Base-by-base conservation (phyloP, 2,329 filamentous ascomycete species). In the Cryoendolithus antarcticus region DNA sequence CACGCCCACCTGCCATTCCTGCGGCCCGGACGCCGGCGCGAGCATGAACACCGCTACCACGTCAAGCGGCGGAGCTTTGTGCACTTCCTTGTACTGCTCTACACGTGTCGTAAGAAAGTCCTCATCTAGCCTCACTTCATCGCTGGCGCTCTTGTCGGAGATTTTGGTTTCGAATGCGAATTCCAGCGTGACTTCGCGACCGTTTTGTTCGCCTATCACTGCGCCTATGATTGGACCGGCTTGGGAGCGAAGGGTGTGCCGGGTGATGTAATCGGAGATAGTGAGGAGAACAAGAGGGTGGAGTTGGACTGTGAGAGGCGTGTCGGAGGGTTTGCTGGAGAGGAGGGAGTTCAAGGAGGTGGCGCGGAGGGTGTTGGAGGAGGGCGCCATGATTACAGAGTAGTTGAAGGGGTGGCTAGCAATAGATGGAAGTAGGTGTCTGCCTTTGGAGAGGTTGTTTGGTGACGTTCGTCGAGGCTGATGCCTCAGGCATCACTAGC, bases 211-310 rank as follows among this genome's bases (percentile, higher is more conserved):
- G 10, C 91, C 91, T 4, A 98, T 65, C n/a, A 98, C 70, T 38
- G 82, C 86, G 41, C 91, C 91, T 3, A 89, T 74, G 11, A 95
- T 73, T 10, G 86, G 86, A 0, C 83, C 83, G 11, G 68, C 60
- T 52, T 86, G 79, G 38, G 77, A 68, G 43, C 91, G 77, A 41
- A 94, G 72, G 1, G 80, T 84, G 61, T 94, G 88, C 44, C 91
- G 77, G 42, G 89, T 93, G 60, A 96, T 86, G 61, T 93, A 93
- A 62, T 98, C 91, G 51, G 89, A 94, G 54, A 98, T 91, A 48
- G 83, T 93, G 63, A 98, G 83, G 49, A 96, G 81, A 38, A 94
- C 88, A 35, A 98, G 79, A 19, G 91, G 91, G 56, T 98, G 91
- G 11, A 98, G 76, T 51, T 86, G 77, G 40, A 86, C 77, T 48